A percentile compares a stretch with the other conserved stretches of the same genome.
phyloP scores from a whole-genome alignment of 805 yeast genomes.

The Candida multigemmis region DNA sequence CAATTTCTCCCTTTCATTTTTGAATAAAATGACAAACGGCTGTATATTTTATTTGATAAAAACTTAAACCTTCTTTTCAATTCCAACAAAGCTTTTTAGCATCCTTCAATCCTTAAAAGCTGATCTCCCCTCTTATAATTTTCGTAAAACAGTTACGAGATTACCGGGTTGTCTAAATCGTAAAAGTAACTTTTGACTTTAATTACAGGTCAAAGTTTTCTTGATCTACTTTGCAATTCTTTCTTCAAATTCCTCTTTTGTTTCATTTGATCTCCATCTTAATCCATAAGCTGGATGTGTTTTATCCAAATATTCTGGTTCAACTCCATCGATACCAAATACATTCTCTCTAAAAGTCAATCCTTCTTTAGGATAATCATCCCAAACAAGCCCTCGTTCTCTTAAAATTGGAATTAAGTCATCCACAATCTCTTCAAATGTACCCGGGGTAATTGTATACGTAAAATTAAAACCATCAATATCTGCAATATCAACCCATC shows the following conservation, averaged over 20 bases:
- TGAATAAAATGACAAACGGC: too few species aligned
- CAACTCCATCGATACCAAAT: conserved; percentile 15
- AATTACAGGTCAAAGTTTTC: conserved; percentile 1
- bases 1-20: too few species aligned
- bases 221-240: conserved; percentile 3
- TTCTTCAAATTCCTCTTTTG: conserved; percentile 17
- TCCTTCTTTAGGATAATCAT: conserved; percentile 25
- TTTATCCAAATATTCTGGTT: conserved; percentile 8
- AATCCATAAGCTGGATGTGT: conserved; percentile 12
- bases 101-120: too few species aligned
- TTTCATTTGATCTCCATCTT: conserved; percentile 15
- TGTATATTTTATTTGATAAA: too few species aligned
- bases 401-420: conserved; percentile 27
- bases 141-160: too few species aligned
- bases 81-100: too few species aligned
- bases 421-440: conserved; percentile 28
- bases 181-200: too few species aligned
- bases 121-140: too few species aligned
- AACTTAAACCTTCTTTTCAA: too few species aligned
- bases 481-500: conserved; percentile 28
- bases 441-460: conserved; percentile 25
- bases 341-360: conserved; percentile 29
- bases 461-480: conserved; percentile 37
- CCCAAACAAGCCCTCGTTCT: conserved; percentile 22
- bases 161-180: too few species aligned